Base-by-base conservation (phyloP, 1,284 basidiomycete species). In the Ganoderma leucocontextum region DNA sequence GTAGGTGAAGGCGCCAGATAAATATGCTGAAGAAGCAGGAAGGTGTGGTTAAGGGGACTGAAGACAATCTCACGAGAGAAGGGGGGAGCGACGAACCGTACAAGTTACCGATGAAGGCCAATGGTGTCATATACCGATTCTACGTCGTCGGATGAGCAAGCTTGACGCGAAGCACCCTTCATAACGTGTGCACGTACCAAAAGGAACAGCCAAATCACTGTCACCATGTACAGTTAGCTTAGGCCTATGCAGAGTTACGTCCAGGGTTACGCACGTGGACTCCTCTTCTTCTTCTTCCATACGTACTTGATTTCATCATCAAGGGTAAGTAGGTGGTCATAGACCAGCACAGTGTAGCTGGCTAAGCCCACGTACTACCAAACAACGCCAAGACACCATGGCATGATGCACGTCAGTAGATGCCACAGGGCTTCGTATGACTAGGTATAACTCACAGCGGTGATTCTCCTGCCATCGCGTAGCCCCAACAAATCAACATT, bases 121-220 rank as follows among this genome's bases (percentile, higher is more conserved):
- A 72, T 2, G 86, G 85, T 2, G 84, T 86, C 44, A 87, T 76
- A 70, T 88, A 88, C 29, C 85, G 82, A 73, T 85, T 86, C 83
- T 85, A 39, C n/a, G 12, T 17, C 29, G 2, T 8, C 19, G n/a
- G 0, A 6, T 22, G 2, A 33, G 29, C 29, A 29, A 29, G 29
- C 29, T 29, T 38, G 17, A 38, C 35, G 38, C 0, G 4, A 19
- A 22, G 17, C 7, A 25, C 15, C 4, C 4, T 59, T 36, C 38
- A 25, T 19, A n/a, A 6, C 5, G n/a, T 52, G 59, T 19, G 39
- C 2, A 76, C 84, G 33, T 68, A 86, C 84, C 64, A 86, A 73
- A 36, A 87, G 74, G 70, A 87, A 87, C 25, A 88, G 76, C 69
- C 82, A 85, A 4, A 83, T 78, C 59, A 84, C 85, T 86, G 62